Conservation (phyloP, 768 basidiomycete species). For the Flagelloscypha sp. region DNA sequence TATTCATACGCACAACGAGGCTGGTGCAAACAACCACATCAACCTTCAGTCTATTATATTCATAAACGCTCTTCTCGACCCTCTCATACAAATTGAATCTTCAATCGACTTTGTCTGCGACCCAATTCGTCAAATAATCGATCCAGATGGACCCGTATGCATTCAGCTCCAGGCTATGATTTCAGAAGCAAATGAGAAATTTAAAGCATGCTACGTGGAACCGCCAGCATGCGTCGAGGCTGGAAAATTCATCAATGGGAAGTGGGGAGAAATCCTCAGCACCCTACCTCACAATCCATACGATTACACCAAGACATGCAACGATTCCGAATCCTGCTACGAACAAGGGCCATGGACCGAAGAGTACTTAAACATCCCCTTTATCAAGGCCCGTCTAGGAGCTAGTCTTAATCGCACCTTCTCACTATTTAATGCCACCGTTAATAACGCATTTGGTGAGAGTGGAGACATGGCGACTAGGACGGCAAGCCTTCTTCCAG, state of each 20-base stretch:
- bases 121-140: constrained; percentile 33
- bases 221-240: too few species aligned
- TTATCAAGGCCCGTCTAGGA: constrained; percentile 70
- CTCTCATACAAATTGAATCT: constrained; percentile 69
- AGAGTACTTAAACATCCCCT: constrained; percentile 72
- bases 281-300: constrained; percentile 82
- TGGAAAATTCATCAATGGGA: too few species aligned
- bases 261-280: too few species aligned
- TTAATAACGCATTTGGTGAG: constrained; percentile 72
- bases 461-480: constrained; percentile 88
- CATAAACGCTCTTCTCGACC: constrained; percentile 83
- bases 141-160: constrained; percentile 33
- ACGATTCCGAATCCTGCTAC: constrained; percentile 76
- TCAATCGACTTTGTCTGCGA: constrained; percentile 80
- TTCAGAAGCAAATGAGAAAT: too few species aligned
- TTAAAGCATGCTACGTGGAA: too few species aligned
- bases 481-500: constrained; percentile 67
- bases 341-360: constrained; percentile 82
- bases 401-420: constrained; percentile 54
- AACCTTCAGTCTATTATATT: constrained; percentile 80
- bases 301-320: constrained; percentile 73
- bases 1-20: constrained; percentile 37
- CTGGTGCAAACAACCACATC: constrained; percentile 46
- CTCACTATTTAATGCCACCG: constrained; percentile 65
- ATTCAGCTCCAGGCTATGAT: constrained; percentile 29